phyloP scores from a whole-genome alignment of 2,329 filamentous ascomycete species.

The Penicillium sp. region DNA sequence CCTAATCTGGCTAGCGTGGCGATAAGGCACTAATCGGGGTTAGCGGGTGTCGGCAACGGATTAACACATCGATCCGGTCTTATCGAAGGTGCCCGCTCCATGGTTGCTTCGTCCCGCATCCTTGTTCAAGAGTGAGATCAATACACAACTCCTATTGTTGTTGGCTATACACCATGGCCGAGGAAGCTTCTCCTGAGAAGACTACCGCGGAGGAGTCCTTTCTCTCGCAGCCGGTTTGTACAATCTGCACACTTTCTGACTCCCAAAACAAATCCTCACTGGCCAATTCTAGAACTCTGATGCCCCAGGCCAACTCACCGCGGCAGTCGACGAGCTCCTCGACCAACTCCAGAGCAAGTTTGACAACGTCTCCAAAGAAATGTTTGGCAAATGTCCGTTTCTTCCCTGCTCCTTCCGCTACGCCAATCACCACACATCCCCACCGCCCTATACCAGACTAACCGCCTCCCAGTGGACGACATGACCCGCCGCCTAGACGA shows the following conservation, averaged over 20 bases:
- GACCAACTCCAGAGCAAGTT: conserved; percentile 86
- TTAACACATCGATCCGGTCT: conserved; percentile 34
- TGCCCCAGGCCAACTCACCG: conserved; percentile 62
- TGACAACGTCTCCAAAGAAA: conserved; percentile 78
- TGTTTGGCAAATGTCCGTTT: conserved; percentile 80
- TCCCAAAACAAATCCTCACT: neutral
- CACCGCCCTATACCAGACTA: neutral
- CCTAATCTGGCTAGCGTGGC: conserved; percentile 25
- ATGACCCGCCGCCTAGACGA: conserved; percentile 87
- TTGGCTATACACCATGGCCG: conserved; percentile 25
- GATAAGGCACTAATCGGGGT: conserved; percentile 28
- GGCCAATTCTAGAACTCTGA: conserved; percentile 31
- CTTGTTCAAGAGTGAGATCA: neutral
- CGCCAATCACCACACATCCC: neutral
- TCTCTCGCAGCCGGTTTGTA: conserved; percentile 30
- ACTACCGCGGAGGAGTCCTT: conserved; percentile 26
- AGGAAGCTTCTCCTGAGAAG: conserved; percentile 28
- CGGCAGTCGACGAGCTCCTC: conserved; percentile 82
- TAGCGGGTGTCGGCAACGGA: conserved; percentile 20
- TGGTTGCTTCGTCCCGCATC: neutral
- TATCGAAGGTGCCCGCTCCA: conserved; percentile 21
- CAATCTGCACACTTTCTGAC: neutral
- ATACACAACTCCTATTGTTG: neutral
- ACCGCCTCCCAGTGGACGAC: conserved; percentile 74
- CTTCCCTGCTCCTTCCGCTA: neutral